A percentile compares a stretch with the other conserved stretches of the same genome.
Evolutionary conservation across 2,329 filamentous ascomycete genomes (phyloP).

Genomic region (Hawksworthiomyces lignivorus): DNA sequence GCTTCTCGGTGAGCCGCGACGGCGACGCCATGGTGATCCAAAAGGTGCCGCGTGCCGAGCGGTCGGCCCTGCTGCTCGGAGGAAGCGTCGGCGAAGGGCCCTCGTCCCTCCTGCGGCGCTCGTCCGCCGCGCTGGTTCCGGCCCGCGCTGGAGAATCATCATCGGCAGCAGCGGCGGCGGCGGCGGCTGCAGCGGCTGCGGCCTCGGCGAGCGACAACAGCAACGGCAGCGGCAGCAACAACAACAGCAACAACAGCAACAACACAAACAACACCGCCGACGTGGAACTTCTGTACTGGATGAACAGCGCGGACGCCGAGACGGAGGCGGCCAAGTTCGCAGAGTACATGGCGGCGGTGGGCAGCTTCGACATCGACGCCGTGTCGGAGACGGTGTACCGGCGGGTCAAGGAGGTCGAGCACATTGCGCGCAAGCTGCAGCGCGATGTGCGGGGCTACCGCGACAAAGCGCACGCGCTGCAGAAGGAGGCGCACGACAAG

Average conservation of each 20-base stretch:
- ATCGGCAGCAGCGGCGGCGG: not conserved
- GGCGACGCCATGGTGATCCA: constrained; percentile 68
- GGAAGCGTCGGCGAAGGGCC: constrained; percentile 39
- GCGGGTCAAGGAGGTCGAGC: constrained; percentile 86
- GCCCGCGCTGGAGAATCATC: not conserved
- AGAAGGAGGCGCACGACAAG: constrained; percentile 87
- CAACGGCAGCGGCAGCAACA: not conserved
- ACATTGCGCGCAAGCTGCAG: constrained; percentile 87
- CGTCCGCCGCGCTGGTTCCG: not conserved
- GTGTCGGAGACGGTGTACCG: constrained; percentile 83
- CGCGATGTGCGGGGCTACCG: constrained; percentile 80
- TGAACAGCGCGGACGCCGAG: constrained; percentile 57
- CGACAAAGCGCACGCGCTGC: constrained; percentile 72
- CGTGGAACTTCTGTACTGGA: constrained; percentile 74
- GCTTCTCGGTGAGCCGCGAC: constrained; percentile 71
- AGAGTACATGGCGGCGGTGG: constrained; percentile 64
- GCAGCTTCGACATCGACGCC: constrained; percentile 72
- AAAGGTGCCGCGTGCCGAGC: constrained; percentile 56
- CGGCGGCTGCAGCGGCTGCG: not conserved
- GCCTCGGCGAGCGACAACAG: not conserved
- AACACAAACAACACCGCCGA: constrained; percentile 55
- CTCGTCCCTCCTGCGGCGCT: not conserved
- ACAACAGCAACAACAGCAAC: constrained; percentile 25
- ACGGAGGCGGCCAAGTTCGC: constrained; percentile 67
- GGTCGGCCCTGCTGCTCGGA: constrained; percentile 45